Base-by-base conservation (phyloP, 73 alveolate species). In the Tetrahymena malaccensis region DNA sequence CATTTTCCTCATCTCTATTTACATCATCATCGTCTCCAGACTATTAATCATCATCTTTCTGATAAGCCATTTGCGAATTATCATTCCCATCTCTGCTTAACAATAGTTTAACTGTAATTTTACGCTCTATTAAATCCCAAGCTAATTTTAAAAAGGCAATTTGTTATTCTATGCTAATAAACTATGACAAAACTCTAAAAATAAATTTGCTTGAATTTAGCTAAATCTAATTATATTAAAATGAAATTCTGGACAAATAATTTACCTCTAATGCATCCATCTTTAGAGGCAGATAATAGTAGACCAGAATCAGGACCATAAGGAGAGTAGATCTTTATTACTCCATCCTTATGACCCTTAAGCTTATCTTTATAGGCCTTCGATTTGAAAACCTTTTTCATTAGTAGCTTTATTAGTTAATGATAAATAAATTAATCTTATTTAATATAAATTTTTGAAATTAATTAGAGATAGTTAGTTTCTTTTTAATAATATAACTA, bases 291-390 rank as follows among this genome's bases (percentile, higher is more conserved):
- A 50, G 98, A 96, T 37, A 96, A 70, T 3, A 97, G 96, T 10
- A 94, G 94, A 33, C 96, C 96, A 9, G 98, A 98, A 35, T 95
- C 97, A 58, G 58, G 55, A 17, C 99, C 99, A 33, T 96, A 85
- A 34, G 99, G 99, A 57, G 98, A 96, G 93, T 94, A 85, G 35
- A 97, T 93, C 34, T 97, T 94, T 21, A 97, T 94, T 10, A 97
- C 97, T 7, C 98, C 97, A 94, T 97, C 99, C 96, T 94, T 96
- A 85, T 97, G 98, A 31, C 99, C 94, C 93, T 97, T 97, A n/a
- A 97, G 93, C 93, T 96, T 96, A 70, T 96, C 97, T 83, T 97
- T 97, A 95, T 96, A 97, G 58, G 97, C 97, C 93, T 96, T 97
- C 43, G 94, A 50, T 93, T 85, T 95, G 57, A 89, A 83, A 34